These are phyloP conservation scores for Breviolum minutum DNA, from an alignment of 73 alveolate species.

Conservation along the genomic window DNA sequence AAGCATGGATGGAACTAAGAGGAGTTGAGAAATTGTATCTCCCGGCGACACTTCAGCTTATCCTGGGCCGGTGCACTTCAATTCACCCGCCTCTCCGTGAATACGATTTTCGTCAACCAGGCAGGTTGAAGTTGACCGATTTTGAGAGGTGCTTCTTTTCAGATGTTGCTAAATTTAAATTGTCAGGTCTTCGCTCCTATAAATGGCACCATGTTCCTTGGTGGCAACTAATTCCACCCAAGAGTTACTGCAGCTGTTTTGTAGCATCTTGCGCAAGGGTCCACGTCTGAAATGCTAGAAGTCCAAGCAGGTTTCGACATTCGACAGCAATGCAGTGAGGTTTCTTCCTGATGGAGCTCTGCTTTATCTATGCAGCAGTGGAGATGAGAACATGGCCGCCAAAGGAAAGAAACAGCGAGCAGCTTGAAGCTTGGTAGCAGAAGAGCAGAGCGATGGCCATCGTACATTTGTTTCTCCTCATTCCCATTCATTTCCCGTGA, in stretches of 20 bases:
- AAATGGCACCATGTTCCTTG: conserved; percentile 70
- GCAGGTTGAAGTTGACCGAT: background rate
- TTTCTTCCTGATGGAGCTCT: conserved; percentile 59
- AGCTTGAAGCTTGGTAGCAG: conserved; percentile 9
- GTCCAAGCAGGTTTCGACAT: background rate
- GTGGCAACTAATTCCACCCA: background rate
- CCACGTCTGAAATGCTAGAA: background rate
- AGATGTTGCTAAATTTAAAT: background rate
- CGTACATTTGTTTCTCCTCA: background rate
- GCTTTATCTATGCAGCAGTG: conserved; percentile 83
- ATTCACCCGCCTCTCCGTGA: conserved; percentile 90
- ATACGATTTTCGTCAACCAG: conserved; percentile 83
- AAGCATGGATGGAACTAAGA: background rate
- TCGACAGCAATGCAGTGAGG: background rate
- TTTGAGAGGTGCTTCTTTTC: background rate
- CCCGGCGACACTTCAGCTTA: conserved; percentile 74
- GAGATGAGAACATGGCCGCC: conserved; percentile 21
- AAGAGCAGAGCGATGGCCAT: background rate
- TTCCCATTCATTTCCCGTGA: background rate
- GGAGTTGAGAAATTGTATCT: conserved; percentile 82
- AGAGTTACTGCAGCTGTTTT: background rate
- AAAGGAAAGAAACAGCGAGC: conserved; percentile 12
- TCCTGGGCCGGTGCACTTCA: conserved; percentile 94
- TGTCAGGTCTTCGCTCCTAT: conserved; percentile 71
- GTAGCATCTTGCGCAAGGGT: background rate